phyloP scores from a whole-genome alignment of 352 stramenopile species.

The Phytophthora podocarpi region DNA sequence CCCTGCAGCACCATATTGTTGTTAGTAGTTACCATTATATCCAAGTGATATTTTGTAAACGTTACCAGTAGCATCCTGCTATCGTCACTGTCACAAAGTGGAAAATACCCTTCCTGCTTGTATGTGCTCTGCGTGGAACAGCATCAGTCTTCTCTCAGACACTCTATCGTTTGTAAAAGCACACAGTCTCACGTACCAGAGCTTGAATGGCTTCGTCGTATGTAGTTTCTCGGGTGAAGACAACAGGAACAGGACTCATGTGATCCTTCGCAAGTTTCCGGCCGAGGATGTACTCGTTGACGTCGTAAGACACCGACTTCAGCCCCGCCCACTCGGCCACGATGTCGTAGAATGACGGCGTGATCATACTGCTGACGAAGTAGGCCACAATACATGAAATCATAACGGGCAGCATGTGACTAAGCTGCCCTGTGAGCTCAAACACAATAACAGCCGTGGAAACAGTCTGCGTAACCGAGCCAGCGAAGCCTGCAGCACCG shows the following conservation, averaged over 20 bases:
- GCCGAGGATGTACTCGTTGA: slow-evolving; percentile 78
- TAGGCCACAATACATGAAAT: slow-evolving; percentile 85
- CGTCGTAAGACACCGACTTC: slow-evolving; percentile 81
- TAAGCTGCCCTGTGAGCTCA: slow-evolving; percentile 82
- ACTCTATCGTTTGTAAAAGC: too few relatives aligned
- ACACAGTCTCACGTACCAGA: slow-evolving; percentile 66
- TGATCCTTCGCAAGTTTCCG: slow-evolving; percentile 72
- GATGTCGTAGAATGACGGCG: slow-evolving; percentile 87
- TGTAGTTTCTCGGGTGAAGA: slow-evolving; percentile 79
- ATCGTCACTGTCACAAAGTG: slow-evolving; percentile 66
- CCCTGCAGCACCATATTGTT: slow-evolving; percentile 33
- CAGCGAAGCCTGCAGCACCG: slow-evolving; percentile 90
- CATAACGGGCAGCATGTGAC: slow-evolving; percentile 87
- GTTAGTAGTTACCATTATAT: background rate
- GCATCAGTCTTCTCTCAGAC: too few relatives aligned
- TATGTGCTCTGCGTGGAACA: slow-evolving; percentile 59
- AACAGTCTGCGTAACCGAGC: slow-evolving; percentile 90
- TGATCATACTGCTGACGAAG: slow-evolving; percentile 80
- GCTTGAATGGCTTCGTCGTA: slow-evolving; percentile 73
- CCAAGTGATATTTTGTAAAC: background rate
- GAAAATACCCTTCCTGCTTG: slow-evolving; percentile 80
- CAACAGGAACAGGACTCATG: slow-evolving; percentile 56
- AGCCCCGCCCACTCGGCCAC: slow-evolving; percentile 75
- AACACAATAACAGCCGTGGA: slow-evolving; percentile 90
- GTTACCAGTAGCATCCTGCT: slow-evolving; percentile 54